Evolutionary conservation across 2,329 filamentous ascomycete species (phyloP), one percentile per base, ranked within the genome.

Genomic region (Plectosphaerella cucumerina): DNA sequence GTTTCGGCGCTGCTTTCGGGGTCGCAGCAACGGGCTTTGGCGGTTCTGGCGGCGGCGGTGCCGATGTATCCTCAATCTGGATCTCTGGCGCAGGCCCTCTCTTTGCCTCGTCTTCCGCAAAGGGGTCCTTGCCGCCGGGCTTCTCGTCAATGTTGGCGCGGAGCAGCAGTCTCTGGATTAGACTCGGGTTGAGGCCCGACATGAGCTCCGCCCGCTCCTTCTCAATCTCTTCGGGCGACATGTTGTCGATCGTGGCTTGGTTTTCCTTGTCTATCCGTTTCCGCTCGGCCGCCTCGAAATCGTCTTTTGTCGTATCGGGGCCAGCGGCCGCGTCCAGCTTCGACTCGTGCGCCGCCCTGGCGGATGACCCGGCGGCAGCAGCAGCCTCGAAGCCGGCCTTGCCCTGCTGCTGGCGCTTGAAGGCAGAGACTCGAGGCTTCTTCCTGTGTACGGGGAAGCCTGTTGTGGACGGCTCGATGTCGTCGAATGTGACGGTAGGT

Each of bases 391-490:
- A 50, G 26, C 56, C 50, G 42, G 58, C 46, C 11, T 63, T 57
- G 6, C 56, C 56, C 47, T 74, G 70, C 54, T 81, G 76, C 62
- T 84, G 81, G 61, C 89, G 85, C 65, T 90, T 96, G 73, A 96
- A 96, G 2, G 87, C 81, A 2, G 91, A 96, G 8, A 81, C 70
- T 51, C 81, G 80, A 50, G 76, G 78, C 57, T 92, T 84, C 65
- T 89, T 90, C 67, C 88, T 94, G 67, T 91, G 92, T 52, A 85
- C 83, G n/a, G 94, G 94, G 59, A 97, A 97, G 1, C 94, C 94
- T 12, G 81, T 84, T 5, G 75, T 68, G 18, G 75, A 72, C 10
- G 73, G 70, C 48, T 81, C 81, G 39, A 81, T 71, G 44, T 78
- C 77, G 14, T 86, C 85, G 10, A 84, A 81, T 37, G 76, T 75